Evolutionary conservation across 768 basidiomycete species (phyloP).

Genomic region (Galerina sulciceps): DNA sequence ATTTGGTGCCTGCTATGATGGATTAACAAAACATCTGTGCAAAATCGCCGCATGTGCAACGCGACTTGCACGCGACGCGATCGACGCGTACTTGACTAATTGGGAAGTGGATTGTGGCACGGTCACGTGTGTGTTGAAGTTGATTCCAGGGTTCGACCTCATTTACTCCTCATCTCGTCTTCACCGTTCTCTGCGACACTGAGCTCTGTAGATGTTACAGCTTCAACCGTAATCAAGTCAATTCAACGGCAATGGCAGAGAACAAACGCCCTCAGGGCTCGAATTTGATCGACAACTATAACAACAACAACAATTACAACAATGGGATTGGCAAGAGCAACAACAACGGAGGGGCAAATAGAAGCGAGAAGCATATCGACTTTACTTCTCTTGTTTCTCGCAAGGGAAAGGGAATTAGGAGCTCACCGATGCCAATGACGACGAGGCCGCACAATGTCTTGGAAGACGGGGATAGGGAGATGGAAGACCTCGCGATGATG

Average conservation of each 20-base stretch:
- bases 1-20: background rate
- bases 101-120: slow-evolving; percentile 3
- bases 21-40: background rate
- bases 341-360: background rate
- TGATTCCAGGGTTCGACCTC: background rate
- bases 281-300: background rate
- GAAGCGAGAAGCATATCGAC: slow-evolving; percentile 13
- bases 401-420: background rate
- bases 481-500: background rate
- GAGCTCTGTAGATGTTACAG: background rate
- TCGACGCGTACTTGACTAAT: background rate
- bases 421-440: slow-evolving; percentile 4
- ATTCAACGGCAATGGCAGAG: slow-evolving; percentile 12
- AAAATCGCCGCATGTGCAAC: background rate
- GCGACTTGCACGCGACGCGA: background rate
- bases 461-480: background rate
- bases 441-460: slow-evolving; percentile 3
- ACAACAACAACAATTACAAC: background rate
- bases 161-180: background rate
- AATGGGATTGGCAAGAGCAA: background rate
- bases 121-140: slow-evolving; percentile 22
- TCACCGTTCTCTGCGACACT: background rate
- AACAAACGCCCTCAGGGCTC: slow-evolving; percentile 9
- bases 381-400: slow-evolving; percentile 9
- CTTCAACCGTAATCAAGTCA: background rate